phyloP scores from a whole-genome alignment of 352 stramenopile genomes.

The Pilasporangium apinafurcum region DNA sequence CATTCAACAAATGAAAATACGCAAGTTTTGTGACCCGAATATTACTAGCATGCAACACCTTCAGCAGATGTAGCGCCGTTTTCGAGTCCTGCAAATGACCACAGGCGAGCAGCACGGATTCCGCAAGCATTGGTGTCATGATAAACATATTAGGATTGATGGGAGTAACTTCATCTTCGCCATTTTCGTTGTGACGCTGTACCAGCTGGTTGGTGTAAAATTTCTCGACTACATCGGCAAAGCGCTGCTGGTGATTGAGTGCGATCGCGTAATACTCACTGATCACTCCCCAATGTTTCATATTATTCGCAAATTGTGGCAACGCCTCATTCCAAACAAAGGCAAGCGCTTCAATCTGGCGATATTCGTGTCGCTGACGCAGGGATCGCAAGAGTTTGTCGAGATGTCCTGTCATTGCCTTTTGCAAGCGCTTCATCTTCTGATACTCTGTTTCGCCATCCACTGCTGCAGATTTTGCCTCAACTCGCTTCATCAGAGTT shows the following conservation, averaged over 20 bases:
- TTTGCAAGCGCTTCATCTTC: slow-evolving; percentile 29
- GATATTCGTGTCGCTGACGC: slow-evolving; percentile 24
- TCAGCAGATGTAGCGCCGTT: slow-evolving; percentile 22
- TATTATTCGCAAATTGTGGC: slow-evolving; percentile 34
- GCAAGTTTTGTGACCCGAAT: slow-evolving; percentile 39
- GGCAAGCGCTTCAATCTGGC: slow-evolving; percentile 40
- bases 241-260: slow-evolving; percentile 45
- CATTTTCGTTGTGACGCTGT: not conserved
- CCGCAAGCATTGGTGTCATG: slow-evolving; percentile 29
- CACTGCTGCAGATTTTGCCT: slow-evolving; percentile 1
- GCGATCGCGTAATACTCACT: slow-evolving; percentile 45
- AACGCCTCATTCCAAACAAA: slow-evolving; percentile 43
- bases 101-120: slow-evolving; percentile 46
- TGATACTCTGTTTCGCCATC: slow-evolving; percentile 21
- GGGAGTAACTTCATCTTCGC: not conserved
- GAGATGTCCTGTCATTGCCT: slow-evolving; percentile 40
- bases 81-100: slow-evolving; percentile 33
- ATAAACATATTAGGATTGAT: slow-evolving; percentile 10
- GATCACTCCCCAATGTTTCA: slow-evolving; percentile 36
- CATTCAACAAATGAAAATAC: slow-evolving; percentile 55
- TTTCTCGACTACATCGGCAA: slow-evolving; percentile 42
- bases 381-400: slow-evolving; percentile 34
- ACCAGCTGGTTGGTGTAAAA: slow-evolving; percentile 18
- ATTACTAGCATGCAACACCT: slow-evolving; percentile 18
- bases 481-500: slow-evolving; percentile 3